Evolutionary conservation across 1,284 basidiomycete genomes (phyloP).

Genomic region (Boletus mariae): DNA sequence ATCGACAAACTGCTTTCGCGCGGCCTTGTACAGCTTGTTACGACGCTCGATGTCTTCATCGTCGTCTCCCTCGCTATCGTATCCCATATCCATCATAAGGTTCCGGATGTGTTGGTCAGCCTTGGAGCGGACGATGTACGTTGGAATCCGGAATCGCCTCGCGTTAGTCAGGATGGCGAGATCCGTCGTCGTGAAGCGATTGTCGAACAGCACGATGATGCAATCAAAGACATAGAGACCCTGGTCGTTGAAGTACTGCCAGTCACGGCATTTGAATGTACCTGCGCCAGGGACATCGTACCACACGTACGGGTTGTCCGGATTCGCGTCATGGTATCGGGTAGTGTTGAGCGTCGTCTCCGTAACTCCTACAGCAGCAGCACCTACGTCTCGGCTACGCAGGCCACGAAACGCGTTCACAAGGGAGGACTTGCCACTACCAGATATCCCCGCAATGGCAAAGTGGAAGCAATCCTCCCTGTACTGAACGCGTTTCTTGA

Average conservation of each 20-base stretch:
- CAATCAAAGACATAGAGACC: constrained; percentile 22
- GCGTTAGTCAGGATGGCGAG: constrained; percentile 22
- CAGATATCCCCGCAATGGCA: constrained; percentile 15
- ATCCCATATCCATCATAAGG: constrained; percentile 17
- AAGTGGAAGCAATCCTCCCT: constrained; percentile 15
- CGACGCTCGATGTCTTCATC: constrained; percentile 11
- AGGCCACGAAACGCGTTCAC: constrained; percentile 19
- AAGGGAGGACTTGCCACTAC: constrained; percentile 20
- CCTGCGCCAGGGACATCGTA: constrained; percentile 21
- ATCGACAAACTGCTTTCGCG: constrained; percentile 16
- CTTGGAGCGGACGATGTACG: constrained; percentile 23
- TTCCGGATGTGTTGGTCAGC: constrained; percentile 24
- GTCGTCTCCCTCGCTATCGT: constrained; percentile 19
- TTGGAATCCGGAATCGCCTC: constrained; percentile 16
- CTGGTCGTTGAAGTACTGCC: constrained; percentile 25
- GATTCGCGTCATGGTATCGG: constrained; percentile 16
- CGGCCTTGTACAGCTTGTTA: constrained; percentile 11
- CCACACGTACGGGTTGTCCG: constrained; percentile 16
- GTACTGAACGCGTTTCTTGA: constrained; percentile 10
- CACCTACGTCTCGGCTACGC: constrained; percentile 5
- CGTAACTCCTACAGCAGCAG: constrained; percentile 17
- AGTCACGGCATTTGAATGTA: constrained; percentile 18
- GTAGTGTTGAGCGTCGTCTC: constrained; percentile 17
- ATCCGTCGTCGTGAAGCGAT: constrained; percentile 21
- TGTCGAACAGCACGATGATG: constrained; percentile 22